phyloP scores from a whole-genome alignment of 768 basidiomycete genomes.

The Lactarius psammicola region DNA sequence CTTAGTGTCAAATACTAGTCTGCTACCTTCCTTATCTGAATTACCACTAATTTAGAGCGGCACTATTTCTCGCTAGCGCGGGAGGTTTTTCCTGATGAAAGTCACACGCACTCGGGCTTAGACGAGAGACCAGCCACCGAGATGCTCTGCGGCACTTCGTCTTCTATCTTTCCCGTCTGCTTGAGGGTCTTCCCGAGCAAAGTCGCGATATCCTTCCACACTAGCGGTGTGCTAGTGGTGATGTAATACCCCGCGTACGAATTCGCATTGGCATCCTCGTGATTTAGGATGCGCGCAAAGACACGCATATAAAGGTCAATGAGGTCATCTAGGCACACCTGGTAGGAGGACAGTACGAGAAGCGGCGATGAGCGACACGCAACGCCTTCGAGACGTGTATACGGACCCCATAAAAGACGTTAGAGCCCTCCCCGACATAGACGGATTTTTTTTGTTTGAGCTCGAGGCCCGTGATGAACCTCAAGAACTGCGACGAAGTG shows the following conservation, averaged over 20 bases:
- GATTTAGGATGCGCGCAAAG: background rate
- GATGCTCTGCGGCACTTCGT: background rate
- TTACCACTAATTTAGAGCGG: too few relatives aligned
- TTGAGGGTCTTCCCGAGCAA: background rate
- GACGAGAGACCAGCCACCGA: background rate
- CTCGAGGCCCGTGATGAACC: background rate
- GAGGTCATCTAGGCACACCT: background rate
- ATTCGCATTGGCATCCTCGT: background rate
- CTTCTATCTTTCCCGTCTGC: background rate
- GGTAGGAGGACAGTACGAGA: background rate
- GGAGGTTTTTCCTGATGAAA: too few relatives aligned
- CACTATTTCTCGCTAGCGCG: too few relatives aligned
- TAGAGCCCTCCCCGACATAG: background rate
- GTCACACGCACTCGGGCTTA: background rate
- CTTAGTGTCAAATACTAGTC: too few relatives aligned
- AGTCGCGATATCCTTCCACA: background rate
- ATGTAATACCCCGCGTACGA: constrained; percentile 1
- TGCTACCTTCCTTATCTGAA: too few relatives aligned
- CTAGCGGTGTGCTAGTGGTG: background rate
- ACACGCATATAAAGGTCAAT: background rate
- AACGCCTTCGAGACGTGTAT: background rate
- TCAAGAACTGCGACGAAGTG: background rate
- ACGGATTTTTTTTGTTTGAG: background rate
- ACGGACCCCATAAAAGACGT: background rate
- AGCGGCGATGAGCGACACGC: background rate